Evolutionary conservation across 495 filamentous ascomycete species (phyloP), one percentile per base, ranked within the genome.

Genomic region (Penicillium lividum): DNA sequence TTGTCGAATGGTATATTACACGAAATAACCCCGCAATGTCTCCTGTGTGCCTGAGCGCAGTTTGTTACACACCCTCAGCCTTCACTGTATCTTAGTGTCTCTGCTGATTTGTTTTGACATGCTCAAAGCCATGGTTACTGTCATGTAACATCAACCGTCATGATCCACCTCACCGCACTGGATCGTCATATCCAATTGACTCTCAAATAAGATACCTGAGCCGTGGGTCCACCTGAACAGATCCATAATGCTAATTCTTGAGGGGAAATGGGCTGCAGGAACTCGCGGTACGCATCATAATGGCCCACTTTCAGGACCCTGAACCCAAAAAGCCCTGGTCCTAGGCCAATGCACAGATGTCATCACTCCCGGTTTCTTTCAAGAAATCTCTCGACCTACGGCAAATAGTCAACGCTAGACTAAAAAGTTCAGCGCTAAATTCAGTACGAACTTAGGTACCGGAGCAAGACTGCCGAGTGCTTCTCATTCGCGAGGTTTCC

Each of bases 401-500:
- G 25, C 15, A 6, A 22, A 43, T 51, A n/a, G 45, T 10, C 33
- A 51, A 15, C 18, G 28, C 47, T 22, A 54, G 13, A 18, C 55
- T 40, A 7, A 40, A 40, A 40, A n/a, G 38, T 15, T 40, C 15
- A 40, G 38, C 4, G 28, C 47, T 36, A 57, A 36, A 51, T 38
- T 28, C 30, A 25, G 58, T 25, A 38, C 52, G 55, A 44, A 28
- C 49, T 48, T 51, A 49, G 45, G 61, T 49, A 54, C 50, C 40
- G 18, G 42, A 43, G 31, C 34, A 53, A 43, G 13, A 31, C 43
- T 56, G 16, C 50, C 38, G 43, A 38, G 34, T 13, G 40, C 15
- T 43, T 66, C 11, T 59, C 38, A 69, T 68, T 69, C 60, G 64
- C 45, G 60, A 63, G 55, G 62, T 67, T 69, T 67, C 65, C 65